Conservation (phyloP, 768 basidiomycete species). For the Coprinellus aureogranulatus region DNA sequence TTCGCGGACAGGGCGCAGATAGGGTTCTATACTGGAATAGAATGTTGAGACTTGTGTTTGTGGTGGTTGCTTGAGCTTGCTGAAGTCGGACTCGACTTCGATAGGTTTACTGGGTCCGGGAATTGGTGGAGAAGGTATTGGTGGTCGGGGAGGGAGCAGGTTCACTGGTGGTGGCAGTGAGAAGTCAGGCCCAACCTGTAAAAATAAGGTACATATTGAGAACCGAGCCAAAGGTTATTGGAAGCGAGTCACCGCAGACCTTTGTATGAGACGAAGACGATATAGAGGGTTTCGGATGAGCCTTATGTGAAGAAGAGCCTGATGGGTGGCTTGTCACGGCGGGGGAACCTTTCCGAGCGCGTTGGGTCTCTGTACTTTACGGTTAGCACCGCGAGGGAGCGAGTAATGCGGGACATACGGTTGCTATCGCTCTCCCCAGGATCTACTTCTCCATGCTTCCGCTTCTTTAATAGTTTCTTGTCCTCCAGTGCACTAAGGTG, state of each 20-base stretch:
- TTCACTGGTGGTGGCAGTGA: constrained; percentile 46
- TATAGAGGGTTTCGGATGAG: constrained; percentile 47
- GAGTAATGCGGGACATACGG: constrained; percentile 33
- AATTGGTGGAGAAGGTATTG: constrained; percentile 55
- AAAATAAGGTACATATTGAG: neutral
- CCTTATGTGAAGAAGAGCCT: constrained; percentile 46
- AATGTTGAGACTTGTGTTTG: constrained; percentile 75
- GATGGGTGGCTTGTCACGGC: constrained; percentile 37
- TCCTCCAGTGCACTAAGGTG: constrained; percentile 42
- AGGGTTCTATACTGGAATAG: constrained; percentile 86
- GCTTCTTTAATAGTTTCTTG: constrained; percentile 84
- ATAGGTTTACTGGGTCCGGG: constrained; percentile 76
- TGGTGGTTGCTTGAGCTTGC: constrained; percentile 73
- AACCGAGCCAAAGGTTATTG: no score
- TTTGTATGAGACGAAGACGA: constrained; percentile 17
- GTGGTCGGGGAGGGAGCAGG: constrained; percentile 61
- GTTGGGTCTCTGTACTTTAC: constrained; percentile 43
- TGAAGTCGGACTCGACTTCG: constrained; percentile 88
- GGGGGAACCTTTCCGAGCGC: constrained; percentile 61
- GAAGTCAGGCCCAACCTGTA: constrained; percentile 57
- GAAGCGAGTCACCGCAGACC: no score
- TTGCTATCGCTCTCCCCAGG: constrained; percentile 65
- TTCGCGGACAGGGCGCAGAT: constrained; percentile 84
- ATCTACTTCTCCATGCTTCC: constrained; percentile 60
- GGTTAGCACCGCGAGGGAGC: constrained; percentile 4